phyloP scores from a whole-genome alignment of 1,284 basidiomycete species.

The Somion occarium region DNA sequence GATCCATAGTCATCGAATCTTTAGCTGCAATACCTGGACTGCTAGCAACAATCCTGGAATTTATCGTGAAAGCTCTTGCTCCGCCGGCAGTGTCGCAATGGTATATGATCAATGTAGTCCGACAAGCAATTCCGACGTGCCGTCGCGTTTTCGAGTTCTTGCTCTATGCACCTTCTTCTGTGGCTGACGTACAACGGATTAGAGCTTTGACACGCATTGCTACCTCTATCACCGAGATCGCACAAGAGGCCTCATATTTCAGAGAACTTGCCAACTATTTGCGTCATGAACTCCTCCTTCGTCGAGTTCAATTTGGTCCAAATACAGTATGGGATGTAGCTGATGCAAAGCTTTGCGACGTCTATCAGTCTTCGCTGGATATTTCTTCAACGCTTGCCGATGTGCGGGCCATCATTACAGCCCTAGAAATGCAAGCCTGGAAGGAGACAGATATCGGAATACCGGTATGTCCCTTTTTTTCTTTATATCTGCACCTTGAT shows the following conservation, averaged over 20 bases:
- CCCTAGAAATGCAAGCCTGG: slow-evolving; percentile 30
- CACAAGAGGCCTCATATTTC: slow-evolving; percentile 20
- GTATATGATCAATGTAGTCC: slow-evolving; percentile 44
- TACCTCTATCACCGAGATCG: slow-evolving; percentile 21
- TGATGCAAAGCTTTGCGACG: slow-evolving; percentile 16
- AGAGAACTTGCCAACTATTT: slow-evolving; percentile 19
- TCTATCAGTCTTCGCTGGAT: slow-evolving; percentile 12
- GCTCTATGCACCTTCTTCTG: slow-evolving; percentile 35
- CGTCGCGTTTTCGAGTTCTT: slow-evolving; percentile 42
- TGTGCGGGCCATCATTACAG: slow-evolving; percentile 27
- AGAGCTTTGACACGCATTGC: slow-evolving; percentile 37
- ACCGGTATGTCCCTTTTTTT: slow-evolving; percentile 26
- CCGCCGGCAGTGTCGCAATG: slow-evolving; percentile 38
- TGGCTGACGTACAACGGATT: slow-evolving; percentile 31
- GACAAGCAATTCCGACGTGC: slow-evolving; percentile 34
- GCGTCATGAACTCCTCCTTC: slow-evolving; percentile 30
- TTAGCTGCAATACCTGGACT: slow-evolving; percentile 39
- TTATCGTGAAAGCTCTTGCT: slow-evolving; percentile 37
- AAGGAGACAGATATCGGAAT: slow-evolving; percentile 26
- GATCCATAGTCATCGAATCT: slow-evolving; percentile 13
- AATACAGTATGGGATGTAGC: slow-evolving; percentile 17
- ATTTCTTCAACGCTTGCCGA: slow-evolving; percentile 22
- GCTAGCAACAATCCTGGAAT: slow-evolving; percentile 38
- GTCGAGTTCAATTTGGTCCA: slow-evolving; percentile 22
- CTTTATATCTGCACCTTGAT: too few relatives aligned